phyloP scores from a whole-genome alignment of 108 stramenopile genomes.

The Ochromonas danica region DNA sequence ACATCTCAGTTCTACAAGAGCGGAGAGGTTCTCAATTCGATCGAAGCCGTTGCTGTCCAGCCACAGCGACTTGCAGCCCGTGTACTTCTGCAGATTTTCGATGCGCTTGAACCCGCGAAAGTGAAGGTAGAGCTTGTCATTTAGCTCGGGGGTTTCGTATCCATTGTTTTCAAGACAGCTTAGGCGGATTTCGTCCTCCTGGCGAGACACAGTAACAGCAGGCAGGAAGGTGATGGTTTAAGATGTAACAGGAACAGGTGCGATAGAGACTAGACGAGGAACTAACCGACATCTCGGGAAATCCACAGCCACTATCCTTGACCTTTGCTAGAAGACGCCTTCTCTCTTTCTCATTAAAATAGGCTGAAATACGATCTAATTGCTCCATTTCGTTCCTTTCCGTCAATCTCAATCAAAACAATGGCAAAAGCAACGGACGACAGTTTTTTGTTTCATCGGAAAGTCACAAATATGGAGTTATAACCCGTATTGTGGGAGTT shows the following conservation, averaged over 20 bases:
- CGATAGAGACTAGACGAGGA: background rate
- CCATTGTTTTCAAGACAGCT: conserved; percentile 45
- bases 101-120: conserved; percentile 68
- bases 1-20: conserved; percentile 60
- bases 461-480: no score
- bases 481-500: no score
- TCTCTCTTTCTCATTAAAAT: conserved; percentile 30
- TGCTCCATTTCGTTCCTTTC: no score
- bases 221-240: background rate
- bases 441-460: no score
- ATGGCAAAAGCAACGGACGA: no score
- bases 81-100: conserved; percentile 70
- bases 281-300: conserved; percentile 34
- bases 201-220: background rate
- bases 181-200: conserved; percentile 4
- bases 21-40: conserved; percentile 61
- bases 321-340: background rate
- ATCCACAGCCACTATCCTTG: background rate
- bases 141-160: conserved; percentile 71
- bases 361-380: background rate
- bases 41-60: conserved; percentile 69
- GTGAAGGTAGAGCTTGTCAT: conserved; percentile 73
- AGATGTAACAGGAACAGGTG: background rate
- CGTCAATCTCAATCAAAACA: no score
- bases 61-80: conserved; percentile 61